phyloP scores from a whole-genome alignment of 2,329 filamentous ascomycete genomes.

The Aspergillus sclerotialis region DNA sequence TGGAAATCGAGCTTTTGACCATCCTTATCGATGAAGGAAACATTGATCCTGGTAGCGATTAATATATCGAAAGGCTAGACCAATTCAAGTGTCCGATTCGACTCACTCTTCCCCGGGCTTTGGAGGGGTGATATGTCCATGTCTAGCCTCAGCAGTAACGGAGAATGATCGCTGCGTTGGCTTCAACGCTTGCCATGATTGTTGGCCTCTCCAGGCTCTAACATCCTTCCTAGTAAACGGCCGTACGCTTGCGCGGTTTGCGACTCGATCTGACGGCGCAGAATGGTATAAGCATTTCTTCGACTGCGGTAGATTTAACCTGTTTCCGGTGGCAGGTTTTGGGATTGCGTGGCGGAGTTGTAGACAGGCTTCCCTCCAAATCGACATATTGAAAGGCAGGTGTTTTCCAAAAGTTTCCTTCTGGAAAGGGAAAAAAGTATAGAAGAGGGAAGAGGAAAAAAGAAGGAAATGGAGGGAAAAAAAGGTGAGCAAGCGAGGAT shows the following conservation, averaged over 20 bases:
- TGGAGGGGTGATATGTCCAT: conserved; percentile 76
- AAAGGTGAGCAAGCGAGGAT: not conserved
- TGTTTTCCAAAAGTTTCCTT: conserved; percentile 3
- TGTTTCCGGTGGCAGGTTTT: conserved; percentile 52
- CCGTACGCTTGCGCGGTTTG: conserved; percentile 8
- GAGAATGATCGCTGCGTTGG: conserved; percentile 53
- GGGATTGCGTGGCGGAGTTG: conserved; percentile 46
- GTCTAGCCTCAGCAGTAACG: conserved; percentile 51
- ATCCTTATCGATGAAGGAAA: conserved; percentile 94
- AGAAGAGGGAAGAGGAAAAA: conserved; percentile 2
- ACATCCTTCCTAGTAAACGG: conserved; percentile 8
- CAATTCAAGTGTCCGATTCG: too few species aligned
- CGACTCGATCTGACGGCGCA: conserved; percentile 12
- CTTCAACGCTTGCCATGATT: conserved; percentile 17
- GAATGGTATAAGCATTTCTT: conserved; percentile 22
- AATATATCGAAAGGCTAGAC: too few species aligned
- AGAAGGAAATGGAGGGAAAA: not conserved
- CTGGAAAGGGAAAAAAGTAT: conserved; percentile 1
- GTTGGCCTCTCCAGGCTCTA: conserved; percentile 5
- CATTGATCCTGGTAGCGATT: conserved; percentile 57
- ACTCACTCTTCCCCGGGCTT: conserved; percentile 87
- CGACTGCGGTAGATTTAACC: conserved; percentile 19
- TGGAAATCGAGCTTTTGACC: conserved; percentile 67
- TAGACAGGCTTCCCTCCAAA: conserved; percentile 26
- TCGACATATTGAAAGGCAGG: conserved; percentile 18